Conservation (phyloP, 371 early-diverging fungal genomes). For the Ordospora pajunii region DNA sequence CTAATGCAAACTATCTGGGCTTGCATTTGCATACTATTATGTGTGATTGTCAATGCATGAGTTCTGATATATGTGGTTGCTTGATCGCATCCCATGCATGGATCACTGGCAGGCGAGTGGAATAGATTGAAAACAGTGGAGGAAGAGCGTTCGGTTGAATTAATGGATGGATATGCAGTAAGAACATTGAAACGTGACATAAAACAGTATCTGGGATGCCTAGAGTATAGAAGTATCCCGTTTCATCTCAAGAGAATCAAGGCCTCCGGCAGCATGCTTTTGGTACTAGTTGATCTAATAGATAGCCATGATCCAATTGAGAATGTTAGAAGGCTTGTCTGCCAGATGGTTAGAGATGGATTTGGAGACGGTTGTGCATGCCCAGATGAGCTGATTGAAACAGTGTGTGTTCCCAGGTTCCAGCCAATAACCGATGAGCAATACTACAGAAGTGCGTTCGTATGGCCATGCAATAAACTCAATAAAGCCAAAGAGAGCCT, state of each 20-base stretch:
- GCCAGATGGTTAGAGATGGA: not conserved
- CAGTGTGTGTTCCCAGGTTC: constrained; percentile 9
- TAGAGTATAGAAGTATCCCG: not conserved
- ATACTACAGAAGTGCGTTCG: not conserved
- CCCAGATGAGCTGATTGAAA: not conserved
- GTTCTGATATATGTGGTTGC: not conserved
- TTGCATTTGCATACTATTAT: too few relatives aligned
- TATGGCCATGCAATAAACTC: constrained; percentile 25
- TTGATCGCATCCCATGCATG: not conserved
- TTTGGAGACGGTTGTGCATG: not conserved
- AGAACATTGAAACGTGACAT: not conserved
- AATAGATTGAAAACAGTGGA: not conserved
- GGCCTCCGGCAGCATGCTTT: not conserved
- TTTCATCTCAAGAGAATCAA: not conserved
- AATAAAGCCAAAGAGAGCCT: not conserved
- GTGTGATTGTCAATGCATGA: not conserved
- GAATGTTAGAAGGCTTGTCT: not conserved
- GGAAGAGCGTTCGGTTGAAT: not conserved
- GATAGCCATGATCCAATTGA: not conserved
- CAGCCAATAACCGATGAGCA: constrained; percentile 5
- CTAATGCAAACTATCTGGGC: too few relatives aligned
- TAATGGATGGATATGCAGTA: not conserved
- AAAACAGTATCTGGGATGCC: not conserved
- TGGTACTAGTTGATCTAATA: not conserved
- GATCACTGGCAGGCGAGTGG: not conserved